Evolutionary conservation across 805 yeast species (phyloP).

Genomic region (Candida fluviatilis): DNA sequence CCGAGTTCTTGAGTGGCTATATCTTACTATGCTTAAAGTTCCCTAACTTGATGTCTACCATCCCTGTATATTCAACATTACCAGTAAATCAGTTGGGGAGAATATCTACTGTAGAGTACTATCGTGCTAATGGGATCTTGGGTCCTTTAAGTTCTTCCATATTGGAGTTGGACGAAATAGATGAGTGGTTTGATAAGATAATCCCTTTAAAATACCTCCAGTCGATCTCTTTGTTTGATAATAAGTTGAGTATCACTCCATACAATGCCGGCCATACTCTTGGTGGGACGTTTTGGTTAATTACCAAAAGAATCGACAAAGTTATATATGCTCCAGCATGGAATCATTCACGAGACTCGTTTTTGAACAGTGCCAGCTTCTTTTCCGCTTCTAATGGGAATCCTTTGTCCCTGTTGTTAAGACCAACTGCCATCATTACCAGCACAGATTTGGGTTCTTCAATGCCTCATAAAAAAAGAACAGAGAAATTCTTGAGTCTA

Average conservation of each 20-base stretch:
- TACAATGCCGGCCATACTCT: constrained; percentile 88
- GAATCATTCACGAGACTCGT: constrained; percentile 91
- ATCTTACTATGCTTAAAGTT: constrained; percentile 58
- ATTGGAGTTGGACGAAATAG: constrained; percentile 70
- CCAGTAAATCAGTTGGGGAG: constrained; percentile 87
- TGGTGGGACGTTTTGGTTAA: constrained; percentile 90
- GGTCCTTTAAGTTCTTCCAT: constrained; percentile 63
- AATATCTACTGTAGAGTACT: constrained; percentile 78
- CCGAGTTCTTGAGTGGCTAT: constrained; percentile 76
- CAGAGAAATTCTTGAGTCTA: constrained; percentile 57
- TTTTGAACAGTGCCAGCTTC: constrained; percentile 48
- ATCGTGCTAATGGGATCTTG: constrained; percentile 64
- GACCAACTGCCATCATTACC: constrained; percentile 84
- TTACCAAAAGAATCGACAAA: constrained; percentile 70
- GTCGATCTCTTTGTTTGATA: constrained; percentile 59
- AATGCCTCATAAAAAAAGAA: constrained; percentile 56
- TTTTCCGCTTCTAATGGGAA: constrained; percentile 44
- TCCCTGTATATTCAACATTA: constrained; percentile 83
- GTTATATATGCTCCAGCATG: constrained; percentile 87
- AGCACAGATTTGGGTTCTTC: constrained; percentile 65
- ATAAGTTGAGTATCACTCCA: constrained; percentile 68
- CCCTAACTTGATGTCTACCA: constrained; percentile 50
- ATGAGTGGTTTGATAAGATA: constrained; percentile 71
- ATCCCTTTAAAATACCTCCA: constrained; percentile 75
- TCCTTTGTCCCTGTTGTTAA: constrained; percentile 56